These are phyloP conservation scores for Cochlearia excelsa DNA, from an alignment of 345 rosid genomes.

Conservation along the genomic window DNA sequence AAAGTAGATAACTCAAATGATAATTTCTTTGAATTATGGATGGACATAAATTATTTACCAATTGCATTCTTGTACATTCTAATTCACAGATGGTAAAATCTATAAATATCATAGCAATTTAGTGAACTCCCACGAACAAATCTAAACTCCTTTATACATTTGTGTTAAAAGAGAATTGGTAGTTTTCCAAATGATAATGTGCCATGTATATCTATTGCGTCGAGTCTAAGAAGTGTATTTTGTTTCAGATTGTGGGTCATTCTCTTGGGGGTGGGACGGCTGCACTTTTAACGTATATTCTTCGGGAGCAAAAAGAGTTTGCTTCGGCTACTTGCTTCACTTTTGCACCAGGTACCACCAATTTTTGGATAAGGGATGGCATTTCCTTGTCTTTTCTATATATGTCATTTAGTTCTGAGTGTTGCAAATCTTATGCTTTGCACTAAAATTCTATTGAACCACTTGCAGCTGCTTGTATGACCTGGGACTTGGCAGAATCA, in stretches of 20 bases:
- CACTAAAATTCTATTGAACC: conserved; percentile 31
- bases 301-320: conserved; percentile 81
- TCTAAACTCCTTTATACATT: background rate
- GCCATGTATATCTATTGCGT: conserved; percentile 13
- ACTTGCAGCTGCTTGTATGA: conserved; percentile 95
- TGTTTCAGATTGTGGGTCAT: conserved; percentile 83
- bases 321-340: conserved; percentile 74
- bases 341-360: conserved; percentile 83
- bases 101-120: too few species aligned
- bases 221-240: conserved; percentile 14
- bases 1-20: too few species aligned
- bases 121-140: too few species aligned
- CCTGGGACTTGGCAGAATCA: conserved; percentile 99
- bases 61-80: too few species aligned
- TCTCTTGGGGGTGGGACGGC: conserved; percentile 99
- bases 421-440: conserved; percentile 5
- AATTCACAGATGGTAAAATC: too few species aligned
- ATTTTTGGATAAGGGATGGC: background rate
- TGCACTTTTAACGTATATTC: conserved; percentile 82
- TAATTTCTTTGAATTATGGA: too few species aligned
- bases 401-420: background rate
- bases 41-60: too few species aligned
- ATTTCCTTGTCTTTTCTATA: background rate
- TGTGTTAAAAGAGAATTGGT: conserved; percentile 1
- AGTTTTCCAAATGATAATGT: too few species aligned